Conservation (phyloP, 2,329 filamentous ascomycete genomes). For the Claviceps sp. region DNA sequence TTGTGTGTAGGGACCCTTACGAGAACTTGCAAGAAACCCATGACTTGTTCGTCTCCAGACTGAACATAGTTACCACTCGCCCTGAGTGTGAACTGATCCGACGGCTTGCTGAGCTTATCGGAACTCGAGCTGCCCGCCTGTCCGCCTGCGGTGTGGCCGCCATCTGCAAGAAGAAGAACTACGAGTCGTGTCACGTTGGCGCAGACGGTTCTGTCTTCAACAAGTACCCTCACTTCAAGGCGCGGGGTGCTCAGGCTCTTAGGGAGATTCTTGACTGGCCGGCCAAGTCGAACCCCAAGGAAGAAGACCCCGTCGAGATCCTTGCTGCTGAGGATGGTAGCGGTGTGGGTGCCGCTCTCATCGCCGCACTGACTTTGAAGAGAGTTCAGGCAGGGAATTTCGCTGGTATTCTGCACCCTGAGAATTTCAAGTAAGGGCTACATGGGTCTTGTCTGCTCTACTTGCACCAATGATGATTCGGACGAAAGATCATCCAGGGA, state of each 20-base stretch:
- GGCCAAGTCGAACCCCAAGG: slow-evolving; percentile 49
- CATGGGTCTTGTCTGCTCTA: no score
- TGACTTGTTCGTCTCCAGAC: slow-evolving; percentile 66
- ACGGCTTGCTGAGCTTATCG: slow-evolving; percentile 83
- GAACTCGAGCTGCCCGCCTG: slow-evolving; percentile 82
- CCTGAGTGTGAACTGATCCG: slow-evolving; percentile 83
- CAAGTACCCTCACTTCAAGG: slow-evolving; percentile 98
- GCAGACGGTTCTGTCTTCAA: slow-evolving; percentile 97
- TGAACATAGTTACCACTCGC: slow-evolving; percentile 56
- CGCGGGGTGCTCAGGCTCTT: slow-evolving; percentile 74
- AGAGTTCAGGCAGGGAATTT: slow-evolving; percentile 49
- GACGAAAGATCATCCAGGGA: no score
- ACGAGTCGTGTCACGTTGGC: slow-evolving; percentile 79
- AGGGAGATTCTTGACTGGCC: slow-evolving; percentile 95
- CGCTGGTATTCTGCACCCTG: slow-evolving; percentile 50
- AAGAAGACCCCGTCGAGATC: slow-evolving; percentile 79
- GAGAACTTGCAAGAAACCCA: slow-evolving; percentile 87
- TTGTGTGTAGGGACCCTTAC: slow-evolving; percentile 60
- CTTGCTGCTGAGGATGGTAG: slow-evolving; percentile 87
- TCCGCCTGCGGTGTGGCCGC: slow-evolving; percentile 91
- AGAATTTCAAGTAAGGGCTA: slow-evolving; percentile 36
- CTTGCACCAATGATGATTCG: no score
- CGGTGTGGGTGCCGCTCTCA: slow-evolving; percentile 91
- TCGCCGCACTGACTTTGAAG: slow-evolving; percentile 62
- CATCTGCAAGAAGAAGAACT: slow-evolving; percentile 93